Evolutionary conservation across 164 flowering plant genomes (phyloP), one percentile per base, ranked within the genome.

Genomic region (Kalanchoe fedtschenkoi): DNA sequence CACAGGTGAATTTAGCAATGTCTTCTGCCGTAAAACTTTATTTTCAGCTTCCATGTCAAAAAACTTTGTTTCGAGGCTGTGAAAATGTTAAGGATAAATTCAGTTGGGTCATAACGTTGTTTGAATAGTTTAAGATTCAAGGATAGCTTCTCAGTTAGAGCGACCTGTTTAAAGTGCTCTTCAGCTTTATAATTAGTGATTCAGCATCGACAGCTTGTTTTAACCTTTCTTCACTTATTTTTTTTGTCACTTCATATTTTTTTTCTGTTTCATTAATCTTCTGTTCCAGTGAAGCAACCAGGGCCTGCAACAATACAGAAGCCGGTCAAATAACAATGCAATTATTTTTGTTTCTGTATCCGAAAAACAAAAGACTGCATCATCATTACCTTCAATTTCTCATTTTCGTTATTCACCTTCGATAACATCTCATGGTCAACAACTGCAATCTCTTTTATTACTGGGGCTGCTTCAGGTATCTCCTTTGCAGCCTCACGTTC

Each of bases 131-230:
- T 39, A 10, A 39, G 9, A 51, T 26, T 26, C 14, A 51, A 24
- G 13, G 21, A 51, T 51, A 26, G 32, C 32, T 51, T 26, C 15
- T 13, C 28, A 47, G 11, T 51, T 51, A 51, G 10, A 51, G 26
- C 10, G 39, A 51, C 56, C 56, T 51, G 56, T 26, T 51, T 30
- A 51, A 32, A 24, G 73, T 70, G 51, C 80, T 85, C 81, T 95
- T 91, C 75, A 95, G 70, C 68, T 87, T 77, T 66, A 86, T 70
- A 35, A 91, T 80, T 73, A 81, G 82, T 19, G 89, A 70, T 70
- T 95, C 99, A 29, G 97, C 91, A 21, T 91, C 99, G 72, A 80
- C 62, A 64, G 96, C 93, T 72, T 84, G 92, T 79, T 89, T 86
- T 75, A 84, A 72, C 75, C 97, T 80, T 71, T 87, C 95, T 74